Conservation (phyloP, 345 rosid species). For the Syzygium aromaticum region DNA sequence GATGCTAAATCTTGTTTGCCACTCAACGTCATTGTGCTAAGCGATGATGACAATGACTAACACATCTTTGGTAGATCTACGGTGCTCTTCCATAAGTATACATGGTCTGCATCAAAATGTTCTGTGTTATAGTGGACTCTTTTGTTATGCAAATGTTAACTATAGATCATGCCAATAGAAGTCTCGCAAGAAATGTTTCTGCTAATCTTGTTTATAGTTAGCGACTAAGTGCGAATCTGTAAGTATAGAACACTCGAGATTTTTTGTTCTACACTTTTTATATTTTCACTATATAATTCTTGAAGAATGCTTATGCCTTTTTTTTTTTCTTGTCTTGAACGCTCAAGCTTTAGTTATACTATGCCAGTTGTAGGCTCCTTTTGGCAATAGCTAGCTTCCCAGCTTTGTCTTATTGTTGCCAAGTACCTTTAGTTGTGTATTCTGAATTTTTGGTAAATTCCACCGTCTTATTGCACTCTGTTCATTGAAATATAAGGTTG, state of each 20-base stretch:
- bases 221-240: not conserved
- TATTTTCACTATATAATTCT: not conserved
- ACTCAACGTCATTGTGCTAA: not conserved
- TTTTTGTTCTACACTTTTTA: not conserved
- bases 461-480: not conserved
- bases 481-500: not conserved
- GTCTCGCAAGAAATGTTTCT: not conserved
- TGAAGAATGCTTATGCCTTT: not conserved
- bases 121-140: not conserved
- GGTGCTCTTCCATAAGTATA: not conserved
- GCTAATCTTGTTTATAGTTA: not conserved
- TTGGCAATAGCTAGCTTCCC: not conserved
- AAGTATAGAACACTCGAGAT: not conserved
- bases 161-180: not conserved
- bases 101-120: not conserved
- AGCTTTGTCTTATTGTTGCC: not conserved
- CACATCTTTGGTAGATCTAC: not conserved
- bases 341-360: not conserved
- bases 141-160: not conserved
- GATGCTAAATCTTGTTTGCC: not conserved
- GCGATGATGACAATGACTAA: conserved; percentile 1
- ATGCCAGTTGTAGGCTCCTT: not conserved
- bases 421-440: not conserved
- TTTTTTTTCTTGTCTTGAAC: not conserved
- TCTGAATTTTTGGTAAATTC: not conserved